Evolutionary conservation across 768 basidiomycete genomes (phyloP).

Genomic region (Tulasnella sp.): DNA sequence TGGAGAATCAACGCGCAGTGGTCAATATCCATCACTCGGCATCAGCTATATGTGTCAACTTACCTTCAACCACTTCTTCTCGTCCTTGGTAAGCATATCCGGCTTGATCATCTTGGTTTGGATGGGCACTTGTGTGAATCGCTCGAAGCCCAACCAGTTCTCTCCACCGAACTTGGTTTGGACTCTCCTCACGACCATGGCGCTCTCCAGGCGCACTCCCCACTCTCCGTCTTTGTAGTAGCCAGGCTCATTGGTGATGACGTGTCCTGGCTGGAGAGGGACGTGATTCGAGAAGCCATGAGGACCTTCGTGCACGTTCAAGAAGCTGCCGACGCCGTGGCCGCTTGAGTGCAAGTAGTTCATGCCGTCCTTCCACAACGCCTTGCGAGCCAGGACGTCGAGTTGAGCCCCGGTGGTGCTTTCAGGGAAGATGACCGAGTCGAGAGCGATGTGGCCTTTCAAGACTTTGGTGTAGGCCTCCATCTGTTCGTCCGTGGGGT

Average conservation of each 20-base stretch:
- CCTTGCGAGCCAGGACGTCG: constrained; percentile 84
- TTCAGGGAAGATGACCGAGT: constrained; percentile 86
- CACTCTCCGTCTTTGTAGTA: constrained; percentile 81
- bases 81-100: constrained; percentile 65
- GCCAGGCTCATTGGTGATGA: constrained; percentile 93
- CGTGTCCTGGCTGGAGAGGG: constrained; percentile 78
- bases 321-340: constrained; percentile 85
- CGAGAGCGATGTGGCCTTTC: constrained; percentile 96
- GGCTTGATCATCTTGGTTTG: constrained; percentile 40
- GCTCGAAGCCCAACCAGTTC: constrained; percentile 85
- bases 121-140: constrained; percentile 59
- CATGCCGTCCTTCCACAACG: constrained; percentile 80
- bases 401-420: constrained; percentile 83
- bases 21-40: background rate
- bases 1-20: background rate
- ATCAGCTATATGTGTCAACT: background rate
- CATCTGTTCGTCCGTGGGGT: constrained; percentile 76
- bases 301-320: constrained; percentile 56
- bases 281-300: constrained; percentile 73
- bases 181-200: constrained; percentile 71
- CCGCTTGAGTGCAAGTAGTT: constrained; percentile 80
- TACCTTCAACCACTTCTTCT: constrained; percentile 61
- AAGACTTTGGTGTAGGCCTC: constrained; percentile 94
- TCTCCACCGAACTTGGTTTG: constrained; percentile 37
- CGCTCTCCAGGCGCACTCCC: constrained; percentile 92